Evolutionary conservation across 1,284 basidiomycete genomes (phyloP), one percentile per base, ranked within the genome.

Genomic region (Ceratobasidium sp.): DNA sequence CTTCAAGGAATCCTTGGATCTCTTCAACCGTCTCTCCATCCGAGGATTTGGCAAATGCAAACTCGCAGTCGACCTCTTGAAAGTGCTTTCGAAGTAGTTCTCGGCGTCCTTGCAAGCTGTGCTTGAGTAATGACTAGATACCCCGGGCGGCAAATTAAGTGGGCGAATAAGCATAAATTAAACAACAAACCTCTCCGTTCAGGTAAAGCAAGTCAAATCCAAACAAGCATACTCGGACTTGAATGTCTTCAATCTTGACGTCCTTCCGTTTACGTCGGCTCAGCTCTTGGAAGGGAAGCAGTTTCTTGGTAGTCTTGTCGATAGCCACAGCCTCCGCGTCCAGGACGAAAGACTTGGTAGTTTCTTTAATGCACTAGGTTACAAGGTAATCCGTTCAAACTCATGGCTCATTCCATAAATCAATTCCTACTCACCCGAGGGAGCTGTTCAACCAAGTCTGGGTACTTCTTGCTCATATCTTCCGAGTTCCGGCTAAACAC

Each of bases 401-500:
- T 19, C 29, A 15, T 6, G 13, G 44, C 13, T 13, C 44, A 34
- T 43, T 65, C 40, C 77, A 77, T 62, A 34, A n/a, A 19, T 19
- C 19, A 8, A n/a, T 17, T 57, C 62, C 67, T 19, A 85, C 89
- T 80, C 79, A 95, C 96, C 64, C 89, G 88, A 0, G 97, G 96
- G 44, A 99, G 87, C 82, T 99, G 96, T 80, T 96, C 95, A 19
- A 99, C 90, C 17, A 99, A 87, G 86, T 99, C 98, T 0, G 97
- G 98, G 85, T 99, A 99, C 83, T 99, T 99, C 82, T 96, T 96
- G 83, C 94, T 97, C 98, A 99, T 99, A 82, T 99, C 96, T 84
- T 99, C 98, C 46, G 96, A 98, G 84, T 99, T 99, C 68, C 98
- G 88, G 83, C 95, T 97, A 85, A 99, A 99, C 51, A 99, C 92